phyloP scores from a whole-genome alignment of 1,284 basidiomycete genomes.

The Malassezia japonica region DNA sequence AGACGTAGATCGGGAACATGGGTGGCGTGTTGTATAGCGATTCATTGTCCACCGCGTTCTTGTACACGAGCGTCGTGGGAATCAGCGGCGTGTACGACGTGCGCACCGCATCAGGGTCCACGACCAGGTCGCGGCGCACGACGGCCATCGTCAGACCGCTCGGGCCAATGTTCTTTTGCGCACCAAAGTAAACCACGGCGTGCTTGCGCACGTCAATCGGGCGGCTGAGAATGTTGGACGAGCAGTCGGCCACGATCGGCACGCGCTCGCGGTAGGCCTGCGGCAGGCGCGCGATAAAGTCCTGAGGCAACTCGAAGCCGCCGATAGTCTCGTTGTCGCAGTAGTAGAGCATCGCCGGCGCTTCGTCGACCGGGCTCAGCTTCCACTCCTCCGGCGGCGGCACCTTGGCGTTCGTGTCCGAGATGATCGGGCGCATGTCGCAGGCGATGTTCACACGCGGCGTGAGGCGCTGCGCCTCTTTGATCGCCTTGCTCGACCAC shows the following conservation, averaged over 20 bases:
- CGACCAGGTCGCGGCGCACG: slow-evolving; percentile 71
- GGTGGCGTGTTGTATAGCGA: slow-evolving; percentile 93
- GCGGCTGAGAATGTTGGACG: slow-evolving; percentile 93
- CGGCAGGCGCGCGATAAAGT: slow-evolving; percentile 66
- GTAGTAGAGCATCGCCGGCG: slow-evolving; percentile 87
- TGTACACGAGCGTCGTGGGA: slow-evolving; percentile 74
- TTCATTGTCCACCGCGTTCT: slow-evolving; percentile 65
- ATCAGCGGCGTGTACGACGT: slow-evolving; percentile 56
- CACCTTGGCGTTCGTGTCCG: slow-evolving; percentile 53
- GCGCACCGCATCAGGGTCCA: slow-evolving; percentile 36
- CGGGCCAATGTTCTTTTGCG: slow-evolving; percentile 98
- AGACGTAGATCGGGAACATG: slow-evolving; percentile 83
- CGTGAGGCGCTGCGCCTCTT: slow-evolving; percentile 38
- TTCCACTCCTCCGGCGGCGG: slow-evolving; percentile 64
- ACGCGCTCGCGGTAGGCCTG: slow-evolving; percentile 52
- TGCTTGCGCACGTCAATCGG: slow-evolving; percentile 65
- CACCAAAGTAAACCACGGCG: slow-evolving; percentile 89
- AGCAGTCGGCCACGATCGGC: slow-evolving; percentile 89
- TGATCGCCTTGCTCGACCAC: slow-evolving; percentile 42
- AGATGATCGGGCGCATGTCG: slow-evolving; percentile 28
- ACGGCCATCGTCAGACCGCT: slow-evolving; percentile 87
- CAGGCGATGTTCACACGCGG: slow-evolving; percentile 29
- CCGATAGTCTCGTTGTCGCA: slow-evolving; percentile 99
- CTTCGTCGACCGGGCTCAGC: slow-evolving; percentile 57
- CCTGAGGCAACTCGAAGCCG: slow-evolving; percentile 74